Evolutionary conservation across 2,329 filamentous ascomycete genomes (phyloP).

Genomic region (Colletotrichum sp.): DNA sequence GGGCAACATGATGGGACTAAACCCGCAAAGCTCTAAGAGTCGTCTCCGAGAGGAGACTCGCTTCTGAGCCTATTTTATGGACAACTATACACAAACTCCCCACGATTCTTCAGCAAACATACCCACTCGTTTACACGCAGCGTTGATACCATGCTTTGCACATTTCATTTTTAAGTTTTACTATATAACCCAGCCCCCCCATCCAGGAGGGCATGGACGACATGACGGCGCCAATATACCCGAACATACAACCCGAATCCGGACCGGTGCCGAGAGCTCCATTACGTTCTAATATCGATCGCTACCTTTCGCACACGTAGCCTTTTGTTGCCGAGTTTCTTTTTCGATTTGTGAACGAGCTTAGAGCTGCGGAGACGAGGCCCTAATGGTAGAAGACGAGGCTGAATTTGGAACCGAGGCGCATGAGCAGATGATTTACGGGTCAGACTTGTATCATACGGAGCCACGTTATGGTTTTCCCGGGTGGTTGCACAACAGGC

Average conservation of each 20-base stretch:
- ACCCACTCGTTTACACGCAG: conserved; percentile 34
- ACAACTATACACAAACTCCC: conserved; percentile 7
- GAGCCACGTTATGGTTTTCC: not conserved
- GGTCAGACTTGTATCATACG: not conserved
- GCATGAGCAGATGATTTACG: not conserved
- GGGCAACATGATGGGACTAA: conserved; percentile 52
- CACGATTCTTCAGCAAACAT: conserved; percentile 28
- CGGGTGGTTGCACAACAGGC: not conserved
- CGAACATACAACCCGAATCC: conserved; percentile 16
- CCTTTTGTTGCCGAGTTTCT: not conserved
- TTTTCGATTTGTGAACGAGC: not conserved
- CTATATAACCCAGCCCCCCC: not conserved
- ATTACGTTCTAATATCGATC: conserved; percentile 15
- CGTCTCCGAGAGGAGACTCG: conserved; percentile 60
- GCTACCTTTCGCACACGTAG: not conserved
- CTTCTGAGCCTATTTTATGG: conserved; percentile 36
- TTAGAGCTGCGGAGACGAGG: not conserved
- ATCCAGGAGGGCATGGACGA: not conserved
- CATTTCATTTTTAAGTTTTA: conserved; percentile 13
- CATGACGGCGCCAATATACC: conserved; percentile 19
- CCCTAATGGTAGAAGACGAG: not conserved
- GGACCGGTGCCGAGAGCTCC: conserved; percentile 25
- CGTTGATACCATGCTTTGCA: conserved; percentile 18
- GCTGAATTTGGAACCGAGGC: not conserved
- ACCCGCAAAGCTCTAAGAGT: conserved; percentile 56